These are phyloP conservation scores for Coprinellus aureogranulatus DNA, from an alignment of 768 basidiomycete genomes.

Conservation along the genomic window DNA sequence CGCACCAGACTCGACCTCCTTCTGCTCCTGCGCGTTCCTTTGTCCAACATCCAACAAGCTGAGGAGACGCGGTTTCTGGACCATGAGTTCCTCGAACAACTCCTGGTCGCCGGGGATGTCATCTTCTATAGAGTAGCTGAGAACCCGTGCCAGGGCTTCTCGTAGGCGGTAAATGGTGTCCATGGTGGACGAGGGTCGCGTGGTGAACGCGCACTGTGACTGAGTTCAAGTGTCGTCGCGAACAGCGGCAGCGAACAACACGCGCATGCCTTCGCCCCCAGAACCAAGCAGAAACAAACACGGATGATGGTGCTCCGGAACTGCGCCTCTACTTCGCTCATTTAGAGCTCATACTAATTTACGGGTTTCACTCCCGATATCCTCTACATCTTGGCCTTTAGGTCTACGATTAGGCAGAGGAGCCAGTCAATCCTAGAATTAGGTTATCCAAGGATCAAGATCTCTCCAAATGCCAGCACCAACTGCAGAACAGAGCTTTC, in stretches of 20 bases:
- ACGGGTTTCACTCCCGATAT: not conserved
- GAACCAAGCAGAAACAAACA: not conserved
- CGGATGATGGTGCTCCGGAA: not conserved
- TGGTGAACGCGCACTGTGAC: not conserved
- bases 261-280: not conserved
- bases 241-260: not conserved
- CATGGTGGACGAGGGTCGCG: constrained; percentile 36
- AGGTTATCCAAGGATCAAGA: not conserved
- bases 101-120: constrained; percentile 62
- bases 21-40: constrained; percentile 61
- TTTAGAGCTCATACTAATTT: not conserved
- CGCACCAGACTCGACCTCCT: constrained; percentile 66
- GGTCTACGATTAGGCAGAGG: too few species aligned
- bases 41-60: constrained; percentile 65
- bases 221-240: not conserved
- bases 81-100: constrained; percentile 71
- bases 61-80: constrained; percentile 61
- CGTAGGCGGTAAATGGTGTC: constrained; percentile 58
- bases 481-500: constrained; percentile 64
- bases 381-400: not conserved
- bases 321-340: not conserved
- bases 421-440: too few species aligned
- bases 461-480: constrained; percentile 2
- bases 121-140: constrained; percentile 42
- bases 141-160: constrained; percentile 46